Evolutionary conservation across 345 rosid genomes (phyloP), one percentile per base, ranked within the genome.

Genomic region (Citropsis articulata): DNA sequence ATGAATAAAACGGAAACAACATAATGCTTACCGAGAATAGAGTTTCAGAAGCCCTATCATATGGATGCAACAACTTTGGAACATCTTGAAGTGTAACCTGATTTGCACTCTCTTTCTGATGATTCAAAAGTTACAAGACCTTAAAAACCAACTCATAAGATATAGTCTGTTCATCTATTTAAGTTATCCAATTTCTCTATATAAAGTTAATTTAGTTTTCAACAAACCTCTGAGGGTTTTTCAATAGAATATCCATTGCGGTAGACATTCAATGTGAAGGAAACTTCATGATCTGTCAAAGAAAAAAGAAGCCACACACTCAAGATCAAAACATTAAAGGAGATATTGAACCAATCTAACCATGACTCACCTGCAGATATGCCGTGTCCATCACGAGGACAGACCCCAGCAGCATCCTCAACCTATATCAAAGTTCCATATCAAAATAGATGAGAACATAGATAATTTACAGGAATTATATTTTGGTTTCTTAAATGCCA

Each of bases 11-110:
- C 42, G 8, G 9, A 67, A 77, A 72, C 14, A 60, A 64, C 21
- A 25, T 67, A 73, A 84, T 31, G 75, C 66, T 88, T 87, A 97
- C 99, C 84, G 90, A 85, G 82, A 94, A 91, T 65, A 94, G 88
- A 77, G 82, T 87, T 86, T 97, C 97, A 53, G 99, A 95, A 76
- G 95, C 85, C 83, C 89, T 91, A 87, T 94, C 93, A 84, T 94
- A 97, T 28, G 94, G 96, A 83, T 85, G 95, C 82, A 94, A 78
- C 55, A 81, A 81, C 81, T 90, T 90, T n/a, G 83, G 81, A 85
- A 81, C 85, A 86, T 90, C 97, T 81, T 91, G 90, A 81, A 85
- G 81, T 2, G 85, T 38, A 71, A 80, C 80, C 81, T 86, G 93
- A 64, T 77, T 80, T 59, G 73, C 71, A 76, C 83, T 71, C 68